These are phyloP conservation scores for Trifolium repens DNA, from an alignment of 306 rosid species.

Conservation along the genomic window DNA sequence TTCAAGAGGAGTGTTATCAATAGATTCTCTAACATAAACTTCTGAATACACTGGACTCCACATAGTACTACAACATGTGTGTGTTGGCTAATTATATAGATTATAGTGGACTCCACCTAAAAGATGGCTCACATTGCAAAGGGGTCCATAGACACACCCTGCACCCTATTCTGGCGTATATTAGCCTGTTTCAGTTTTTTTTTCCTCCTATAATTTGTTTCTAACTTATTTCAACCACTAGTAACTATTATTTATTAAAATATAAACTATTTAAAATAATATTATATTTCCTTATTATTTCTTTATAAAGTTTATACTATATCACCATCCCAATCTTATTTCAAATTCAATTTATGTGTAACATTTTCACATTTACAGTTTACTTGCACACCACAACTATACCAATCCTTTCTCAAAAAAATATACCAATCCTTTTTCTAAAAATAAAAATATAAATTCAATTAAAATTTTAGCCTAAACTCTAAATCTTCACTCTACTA, in stretches of 20 bases:
- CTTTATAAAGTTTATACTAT: no score
- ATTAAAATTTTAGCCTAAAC: neutral
- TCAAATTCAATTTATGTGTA: conserved; percentile 23
- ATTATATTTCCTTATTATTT: neutral
- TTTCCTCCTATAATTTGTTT: neutral
- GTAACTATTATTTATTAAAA: neutral
- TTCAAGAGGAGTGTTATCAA: neutral
- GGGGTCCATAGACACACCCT: conserved; percentile 34
- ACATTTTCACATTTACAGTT: conserved; percentile 15
- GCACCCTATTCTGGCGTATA: conserved; percentile 38
- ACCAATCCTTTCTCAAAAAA: neutral
- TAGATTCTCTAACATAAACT: neutral
- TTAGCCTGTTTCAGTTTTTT: conserved; percentile 3
- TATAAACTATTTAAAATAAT: no score
- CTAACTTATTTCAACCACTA: neutral
- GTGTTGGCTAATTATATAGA: conserved; percentile 7
- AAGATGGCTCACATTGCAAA: conserved; percentile 41
- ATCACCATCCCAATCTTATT: conserved; percentile 10
- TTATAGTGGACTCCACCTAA: conserved; percentile 24
- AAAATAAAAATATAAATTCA: neutral
- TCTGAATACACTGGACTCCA: neutral
- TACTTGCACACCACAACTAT: conserved; percentile 10
- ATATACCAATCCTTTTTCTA: conserved; percentile 6
- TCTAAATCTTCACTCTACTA: neutral
- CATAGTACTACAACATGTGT: conserved; percentile 47